A percentile compares a stretch with the other conserved stretches of the same genome.
These are phyloP conservation scores for Colletotrichum scovillei DNA, from an alignment of 2,329 filamentous ascomycete species.

Conservation along the genomic window DNA sequence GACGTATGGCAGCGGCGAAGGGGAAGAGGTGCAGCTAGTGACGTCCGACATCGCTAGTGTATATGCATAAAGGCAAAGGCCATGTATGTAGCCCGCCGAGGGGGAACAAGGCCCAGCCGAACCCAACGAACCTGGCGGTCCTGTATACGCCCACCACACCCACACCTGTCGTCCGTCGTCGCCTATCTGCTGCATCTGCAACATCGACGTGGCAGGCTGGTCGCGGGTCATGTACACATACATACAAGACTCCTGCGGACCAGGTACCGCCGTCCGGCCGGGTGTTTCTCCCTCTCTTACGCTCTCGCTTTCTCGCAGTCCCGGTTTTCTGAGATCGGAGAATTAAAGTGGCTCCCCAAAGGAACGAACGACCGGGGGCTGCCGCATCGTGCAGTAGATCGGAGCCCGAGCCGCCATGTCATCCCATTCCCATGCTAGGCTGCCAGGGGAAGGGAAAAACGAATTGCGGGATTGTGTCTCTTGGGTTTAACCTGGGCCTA, in stretches of 20 bases:
- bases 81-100: background rate
- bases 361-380: slow-evolving; percentile 32
- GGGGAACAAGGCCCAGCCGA: background rate
- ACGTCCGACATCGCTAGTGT: slow-evolving; percentile 31
- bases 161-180: slow-evolving; percentile 13
- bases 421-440: slow-evolving; percentile 23
- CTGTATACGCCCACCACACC: slow-evolving; percentile 22
- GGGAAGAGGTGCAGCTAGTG: slow-evolving; percentile 25
- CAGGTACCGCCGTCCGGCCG: slow-evolving; percentile 3
- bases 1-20: background rate
- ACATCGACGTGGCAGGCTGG: slow-evolving; percentile 28
- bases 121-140: background rate
- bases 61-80: background rate
- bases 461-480: slow-evolving; percentile 15
- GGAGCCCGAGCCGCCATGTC: slow-evolving; percentile 34
- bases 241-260: slow-evolving; percentile 15
- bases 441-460: slow-evolving; percentile 1
- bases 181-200: slow-evolving; percentile 33
- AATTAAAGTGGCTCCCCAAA: slow-evolving; percentile 31
- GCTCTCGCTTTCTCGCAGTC: slow-evolving; percentile 7
- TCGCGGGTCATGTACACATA: slow-evolving; percentile 17
- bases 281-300: background rate
- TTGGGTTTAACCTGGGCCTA: background rate
- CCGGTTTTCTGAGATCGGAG: slow-evolving; percentile 31
- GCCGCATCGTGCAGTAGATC: slow-evolving; percentile 36